A percentile compares a stretch with the other conserved stretches of the same genome.
Conservation (phyloP, 2,329 filamentous ascomycete species). For the Fusarium stilboides region DNA sequence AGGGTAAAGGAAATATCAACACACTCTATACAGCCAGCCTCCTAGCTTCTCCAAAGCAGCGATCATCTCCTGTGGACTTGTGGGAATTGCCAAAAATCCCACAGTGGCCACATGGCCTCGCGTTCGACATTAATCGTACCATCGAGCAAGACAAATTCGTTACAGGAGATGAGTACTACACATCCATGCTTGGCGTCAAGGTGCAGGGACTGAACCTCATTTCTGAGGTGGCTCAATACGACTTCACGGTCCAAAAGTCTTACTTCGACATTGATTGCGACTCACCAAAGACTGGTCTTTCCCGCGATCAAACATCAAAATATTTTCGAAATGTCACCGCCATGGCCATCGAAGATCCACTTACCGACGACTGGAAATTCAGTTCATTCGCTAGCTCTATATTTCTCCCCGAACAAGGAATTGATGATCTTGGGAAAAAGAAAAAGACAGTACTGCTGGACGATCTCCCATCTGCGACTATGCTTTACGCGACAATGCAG, state of each 20-base stretch:
- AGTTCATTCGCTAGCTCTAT: no score
- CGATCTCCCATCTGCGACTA: background rate
- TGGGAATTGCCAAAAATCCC: constrained; percentile 31
- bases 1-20: background rate
- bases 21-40: constrained; percentile 11
- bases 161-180: background rate
- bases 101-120: background rate
- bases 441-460: background rate
- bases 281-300: background rate
- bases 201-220: constrained; percentile 1
- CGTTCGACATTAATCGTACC: background rate
- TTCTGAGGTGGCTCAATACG: background rate
- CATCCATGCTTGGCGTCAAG: constrained; percentile 7
- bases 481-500: background rate
- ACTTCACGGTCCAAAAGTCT: background rate
- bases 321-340: background rate
- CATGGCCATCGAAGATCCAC: no score
- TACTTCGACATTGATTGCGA: constrained; percentile 21
- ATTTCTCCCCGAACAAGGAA: no score
- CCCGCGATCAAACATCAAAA: background rate
- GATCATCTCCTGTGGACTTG: constrained; percentile 2
- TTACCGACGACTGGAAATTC: no score
- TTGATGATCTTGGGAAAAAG: no score
- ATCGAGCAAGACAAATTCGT: background rate
- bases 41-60: background rate